A percentile compares a stretch with the other conserved stretches of the same genome.
Evolutionary conservation across 768 basidiomycete genomes (phyloP).

Genomic region (Lactarius akahatsu): DNA sequence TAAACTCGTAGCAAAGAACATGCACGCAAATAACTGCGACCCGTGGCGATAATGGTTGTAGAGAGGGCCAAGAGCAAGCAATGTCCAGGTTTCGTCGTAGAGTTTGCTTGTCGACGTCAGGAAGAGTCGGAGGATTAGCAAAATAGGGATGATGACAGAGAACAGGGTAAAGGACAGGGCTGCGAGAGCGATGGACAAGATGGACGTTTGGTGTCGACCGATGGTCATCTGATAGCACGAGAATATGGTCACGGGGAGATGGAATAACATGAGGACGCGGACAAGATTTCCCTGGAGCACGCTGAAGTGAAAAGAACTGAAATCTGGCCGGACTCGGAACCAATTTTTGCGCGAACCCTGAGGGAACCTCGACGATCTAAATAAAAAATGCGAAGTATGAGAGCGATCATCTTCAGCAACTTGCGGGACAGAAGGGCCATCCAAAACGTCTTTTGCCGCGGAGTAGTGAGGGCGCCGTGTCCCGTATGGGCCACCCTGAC

Average conservation of each 20-base stretch:
- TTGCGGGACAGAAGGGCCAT: slow-evolving; percentile 33
- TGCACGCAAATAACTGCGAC: slow-evolving; percentile 81
- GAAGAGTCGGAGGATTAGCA: slow-evolving; percentile 75
- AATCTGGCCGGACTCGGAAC: slow-evolving; percentile 57
- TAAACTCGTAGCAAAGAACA: slow-evolving; percentile 80
- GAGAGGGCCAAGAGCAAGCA: slow-evolving; percentile 85
- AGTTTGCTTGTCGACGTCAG: slow-evolving; percentile 84
- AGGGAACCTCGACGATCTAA: slow-evolving; percentile 42
- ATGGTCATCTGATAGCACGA: slow-evolving; percentile 83
- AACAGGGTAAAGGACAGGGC: slow-evolving; percentile 78
- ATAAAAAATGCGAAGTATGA: slow-evolving; percentile 43
- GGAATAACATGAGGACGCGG: slow-evolving; percentile 87
- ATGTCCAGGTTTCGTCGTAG: slow-evolving; percentile 91
- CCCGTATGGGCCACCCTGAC: slow-evolving; percentile 35
- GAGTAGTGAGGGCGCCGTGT: slow-evolving; percentile 45
- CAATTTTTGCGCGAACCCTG: slow-evolving; percentile 42
- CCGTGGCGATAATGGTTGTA: slow-evolving; percentile 95
- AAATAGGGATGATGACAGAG: slow-evolving; percentile 72
- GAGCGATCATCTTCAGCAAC: slow-evolving; percentile 53
- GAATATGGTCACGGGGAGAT: slow-evolving; percentile 91
- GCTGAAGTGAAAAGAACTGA: slow-evolving; percentile 77
- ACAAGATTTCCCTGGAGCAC: slow-evolving; percentile 89
- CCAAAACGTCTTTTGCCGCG: slow-evolving; percentile 53
- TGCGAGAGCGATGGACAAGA: slow-evolving; percentile 72
- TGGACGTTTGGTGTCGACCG: slow-evolving; percentile 48